These are phyloP conservation scores for Chenopodium album DNA, from an alignment of 148 eudicot genomes.

Conservation along the genomic window DNA sequence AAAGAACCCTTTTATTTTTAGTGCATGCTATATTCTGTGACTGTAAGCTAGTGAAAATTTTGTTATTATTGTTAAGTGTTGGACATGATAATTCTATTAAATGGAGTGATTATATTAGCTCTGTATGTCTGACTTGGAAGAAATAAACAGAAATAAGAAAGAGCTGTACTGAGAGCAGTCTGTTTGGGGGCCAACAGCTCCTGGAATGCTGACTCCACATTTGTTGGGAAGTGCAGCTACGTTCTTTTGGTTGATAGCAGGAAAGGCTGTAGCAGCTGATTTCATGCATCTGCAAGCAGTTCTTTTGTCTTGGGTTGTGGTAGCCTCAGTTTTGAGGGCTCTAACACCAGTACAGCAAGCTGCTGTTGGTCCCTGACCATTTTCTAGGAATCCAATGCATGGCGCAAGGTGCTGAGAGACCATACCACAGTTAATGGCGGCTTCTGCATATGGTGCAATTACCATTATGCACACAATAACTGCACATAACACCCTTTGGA, in stretches of 20 bases:
- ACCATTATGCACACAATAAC: slow-evolving; percentile 30
- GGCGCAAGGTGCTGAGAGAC: slow-evolving; percentile 17
- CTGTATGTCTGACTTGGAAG: not conserved
- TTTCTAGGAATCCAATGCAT: slow-evolving; percentile 36
- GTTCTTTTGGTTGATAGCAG: slow-evolving; percentile 15
- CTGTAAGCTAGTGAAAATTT: not conserved
- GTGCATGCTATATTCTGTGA: not conserved
- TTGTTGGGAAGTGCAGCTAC: slow-evolving; percentile 18
- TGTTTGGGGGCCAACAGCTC: slow-evolving; percentile 12
- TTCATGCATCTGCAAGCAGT: slow-evolving; percentile 41
- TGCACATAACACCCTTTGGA: slow-evolving; percentile 16
- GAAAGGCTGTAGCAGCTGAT: slow-evolving; percentile 20
- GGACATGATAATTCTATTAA: not conserved
- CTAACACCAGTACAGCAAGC: slow-evolving; percentile 31
- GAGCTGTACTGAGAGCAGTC: slow-evolving; percentile 30
- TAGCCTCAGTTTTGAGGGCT: slow-evolving; percentile 29
- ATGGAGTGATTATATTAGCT: not conserved
- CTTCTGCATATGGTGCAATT: slow-evolving; percentile 32
- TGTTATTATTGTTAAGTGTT: not conserved
- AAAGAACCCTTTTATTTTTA: no score
- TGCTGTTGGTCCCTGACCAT: slow-evolving; percentile 3
- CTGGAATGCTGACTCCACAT: slow-evolving; percentile 26
- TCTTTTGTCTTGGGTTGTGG: slow-evolving; percentile 29
- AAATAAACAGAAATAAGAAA: not conserved
- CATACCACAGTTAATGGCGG: slow-evolving; percentile 33